phyloP scores from a whole-genome alignment of 83 land plant genomes.

The Picea engelmannii region DNA sequence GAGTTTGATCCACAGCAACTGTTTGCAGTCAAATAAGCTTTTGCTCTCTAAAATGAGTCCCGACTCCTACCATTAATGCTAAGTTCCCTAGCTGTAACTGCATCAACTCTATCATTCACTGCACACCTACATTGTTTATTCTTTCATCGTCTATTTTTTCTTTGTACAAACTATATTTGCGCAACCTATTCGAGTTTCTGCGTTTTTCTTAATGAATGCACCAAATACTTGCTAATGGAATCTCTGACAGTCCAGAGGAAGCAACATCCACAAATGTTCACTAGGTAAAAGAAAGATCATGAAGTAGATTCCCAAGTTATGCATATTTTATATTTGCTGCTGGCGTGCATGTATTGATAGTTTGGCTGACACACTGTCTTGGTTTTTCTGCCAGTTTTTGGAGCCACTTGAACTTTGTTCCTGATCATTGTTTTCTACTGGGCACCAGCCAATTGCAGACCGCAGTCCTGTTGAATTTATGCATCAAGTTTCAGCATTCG shows the following conservation, averaged over 20 bases:
- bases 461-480: too few relatives aligned
- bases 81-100: neutral
- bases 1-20: neutral
- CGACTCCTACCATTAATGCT: neutral
- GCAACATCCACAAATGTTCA: slow-evolving; percentile 51
- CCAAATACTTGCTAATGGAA: slow-evolving; percentile 64
- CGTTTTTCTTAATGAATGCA: slow-evolving; percentile 39
- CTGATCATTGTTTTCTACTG: too few relatives aligned
- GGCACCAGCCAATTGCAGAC: too few relatives aligned
- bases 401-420: slow-evolving; percentile 82
- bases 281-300: slow-evolving; percentile 38
- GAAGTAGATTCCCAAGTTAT: neutral
- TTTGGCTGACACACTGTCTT: neutral
- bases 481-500: too few relatives aligned
- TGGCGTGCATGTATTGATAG: neutral
- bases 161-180: neutral
- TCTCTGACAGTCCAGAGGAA: slow-evolving; percentile 70
- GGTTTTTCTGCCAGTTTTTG: slow-evolving; percentile 43
- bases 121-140: neutral
- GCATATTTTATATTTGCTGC: neutral
- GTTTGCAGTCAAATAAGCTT: neutral
- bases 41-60: neutral
- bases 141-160: neutral
- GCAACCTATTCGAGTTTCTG: neutral
- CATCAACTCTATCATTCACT: neutral